Conservation (phyloP, 331 rosid species). For the Pyracantha coccinea region DNA sequence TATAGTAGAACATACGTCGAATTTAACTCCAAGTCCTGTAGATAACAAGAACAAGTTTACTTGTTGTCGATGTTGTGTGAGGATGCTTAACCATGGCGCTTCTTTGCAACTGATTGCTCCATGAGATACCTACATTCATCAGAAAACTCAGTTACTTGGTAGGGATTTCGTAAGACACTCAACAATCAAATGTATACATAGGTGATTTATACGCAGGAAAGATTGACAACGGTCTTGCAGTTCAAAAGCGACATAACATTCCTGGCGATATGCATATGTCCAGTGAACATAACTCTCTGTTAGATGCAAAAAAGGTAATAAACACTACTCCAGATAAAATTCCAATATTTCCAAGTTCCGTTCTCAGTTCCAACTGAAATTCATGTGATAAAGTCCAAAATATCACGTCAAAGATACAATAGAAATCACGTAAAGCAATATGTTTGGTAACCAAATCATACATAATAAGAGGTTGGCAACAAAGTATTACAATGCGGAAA, state of each 20-base stretch:
- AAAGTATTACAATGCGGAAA: background rate
- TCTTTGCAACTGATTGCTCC: slow-evolving; percentile 30
- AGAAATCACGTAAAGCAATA: background rate
- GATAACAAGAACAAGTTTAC: background rate
- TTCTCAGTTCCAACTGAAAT: background rate
- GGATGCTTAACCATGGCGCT: slow-evolving; percentile 15
- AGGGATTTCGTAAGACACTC: too few relatives aligned
- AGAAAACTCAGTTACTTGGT: background rate
- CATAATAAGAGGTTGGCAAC: background rate
- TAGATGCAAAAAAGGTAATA: background rate
- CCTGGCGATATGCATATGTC: background rate
- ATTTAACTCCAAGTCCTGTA: background rate
- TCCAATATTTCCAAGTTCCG: background rate
- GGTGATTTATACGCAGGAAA: too few relatives aligned
- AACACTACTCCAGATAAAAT: background rate
- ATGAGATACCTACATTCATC: slow-evolving; percentile 29
- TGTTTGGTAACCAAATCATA: background rate
- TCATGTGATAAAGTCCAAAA: background rate
- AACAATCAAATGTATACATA: background rate
- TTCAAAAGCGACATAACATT: background rate
- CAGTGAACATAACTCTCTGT: background rate
- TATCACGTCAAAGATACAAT: background rate
- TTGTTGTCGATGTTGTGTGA: background rate
- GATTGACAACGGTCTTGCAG: too few relatives aligned
- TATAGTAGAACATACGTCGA: background rate